Conservation (phyloP, 1,284 basidiomycete genomes). For the Tilletia walkeri region DNA sequence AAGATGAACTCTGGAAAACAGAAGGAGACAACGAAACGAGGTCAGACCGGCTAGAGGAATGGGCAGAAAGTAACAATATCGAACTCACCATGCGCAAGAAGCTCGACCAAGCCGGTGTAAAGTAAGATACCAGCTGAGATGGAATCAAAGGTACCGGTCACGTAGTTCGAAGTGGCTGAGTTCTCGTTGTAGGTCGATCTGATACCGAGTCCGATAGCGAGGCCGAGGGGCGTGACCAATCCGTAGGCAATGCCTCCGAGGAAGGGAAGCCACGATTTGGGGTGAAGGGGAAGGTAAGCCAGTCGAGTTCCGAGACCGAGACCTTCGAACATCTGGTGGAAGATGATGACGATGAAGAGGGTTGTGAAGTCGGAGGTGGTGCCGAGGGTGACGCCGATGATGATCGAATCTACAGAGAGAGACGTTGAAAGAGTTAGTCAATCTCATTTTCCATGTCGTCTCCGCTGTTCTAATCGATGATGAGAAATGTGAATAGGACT, state of each 20-base stretch:
- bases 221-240: conserved; percentile 51
- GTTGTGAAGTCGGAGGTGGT: conserved; percentile 76
- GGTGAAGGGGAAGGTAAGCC: conserved; percentile 22
- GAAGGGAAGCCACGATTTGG: neutral
- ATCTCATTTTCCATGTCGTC: too few relatives aligned
- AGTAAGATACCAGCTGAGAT: conserved; percentile 53
- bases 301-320: conserved; percentile 52
- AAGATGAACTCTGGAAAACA: conserved; percentile 32
- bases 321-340: conserved; percentile 57
- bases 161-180: conserved; percentile 47
- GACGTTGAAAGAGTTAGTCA: neutral
- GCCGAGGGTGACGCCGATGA: conserved; percentile 91
- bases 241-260: conserved; percentile 42
- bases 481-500: neutral
- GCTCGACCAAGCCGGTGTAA: conserved; percentile 53
- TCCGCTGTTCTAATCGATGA: neutral
- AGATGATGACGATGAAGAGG: conserved; percentile 85
- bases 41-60: too few relatives aligned
- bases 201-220: conserved; percentile 53
- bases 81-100: conserved; percentile 41
- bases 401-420: conserved; percentile 59
- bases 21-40: too few relatives aligned
- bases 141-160: conserved; percentile 51
- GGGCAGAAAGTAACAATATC: too few relatives aligned
- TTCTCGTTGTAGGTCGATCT: conserved; percentile 51